Conservation (phyloP, 306 rosid species). For the Vachellia collinsii region DNA sequence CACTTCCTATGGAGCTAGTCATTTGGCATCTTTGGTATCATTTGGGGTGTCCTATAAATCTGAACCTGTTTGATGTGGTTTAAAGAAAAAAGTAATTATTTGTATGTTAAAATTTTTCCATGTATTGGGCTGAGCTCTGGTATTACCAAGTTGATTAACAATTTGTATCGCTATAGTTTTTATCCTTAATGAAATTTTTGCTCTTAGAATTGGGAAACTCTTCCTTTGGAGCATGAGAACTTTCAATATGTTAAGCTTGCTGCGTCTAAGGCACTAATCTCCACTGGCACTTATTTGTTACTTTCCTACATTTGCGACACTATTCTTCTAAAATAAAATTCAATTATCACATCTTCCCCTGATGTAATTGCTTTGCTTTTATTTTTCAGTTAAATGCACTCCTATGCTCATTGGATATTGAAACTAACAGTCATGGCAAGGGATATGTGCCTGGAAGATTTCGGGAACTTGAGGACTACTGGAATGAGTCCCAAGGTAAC, state of each 20-base stretch:
- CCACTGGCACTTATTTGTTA: not conserved
- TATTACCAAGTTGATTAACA: constrained; percentile 18
- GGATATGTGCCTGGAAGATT: constrained; percentile 68
- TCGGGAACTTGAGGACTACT: constrained; percentile 81
- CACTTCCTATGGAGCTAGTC: not conserved
- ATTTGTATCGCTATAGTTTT: not conserved
- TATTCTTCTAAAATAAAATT: constrained; percentile 5
- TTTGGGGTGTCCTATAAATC: too few relatives aligned
- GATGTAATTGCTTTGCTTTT: constrained; percentile 22
- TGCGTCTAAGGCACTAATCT: not conserved
- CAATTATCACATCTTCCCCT: constrained; percentile 25
- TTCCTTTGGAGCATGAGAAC: constrained; percentile 1
- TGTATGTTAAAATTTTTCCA: not conserved
- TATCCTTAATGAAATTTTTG: not conserved
- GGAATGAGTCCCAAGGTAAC: constrained; percentile 95
- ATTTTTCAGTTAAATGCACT: constrained; percentile 89
- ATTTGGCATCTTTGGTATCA: too few relatives aligned
- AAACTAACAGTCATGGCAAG: constrained; percentile 53
- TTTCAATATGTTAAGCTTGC: constrained; percentile 15
- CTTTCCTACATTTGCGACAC: constrained; percentile 16
- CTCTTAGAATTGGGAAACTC: constrained; percentile 23
- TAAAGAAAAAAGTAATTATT: not conserved
- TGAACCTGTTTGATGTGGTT: too few relatives aligned
- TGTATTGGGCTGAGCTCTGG: constrained; percentile 12
- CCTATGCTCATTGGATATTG: constrained; percentile 82